These are phyloP conservation scores for Termitomyces sp. DNA, from an alignment of 768 basidiomycete genomes.

Conservation along the genomic window DNA sequence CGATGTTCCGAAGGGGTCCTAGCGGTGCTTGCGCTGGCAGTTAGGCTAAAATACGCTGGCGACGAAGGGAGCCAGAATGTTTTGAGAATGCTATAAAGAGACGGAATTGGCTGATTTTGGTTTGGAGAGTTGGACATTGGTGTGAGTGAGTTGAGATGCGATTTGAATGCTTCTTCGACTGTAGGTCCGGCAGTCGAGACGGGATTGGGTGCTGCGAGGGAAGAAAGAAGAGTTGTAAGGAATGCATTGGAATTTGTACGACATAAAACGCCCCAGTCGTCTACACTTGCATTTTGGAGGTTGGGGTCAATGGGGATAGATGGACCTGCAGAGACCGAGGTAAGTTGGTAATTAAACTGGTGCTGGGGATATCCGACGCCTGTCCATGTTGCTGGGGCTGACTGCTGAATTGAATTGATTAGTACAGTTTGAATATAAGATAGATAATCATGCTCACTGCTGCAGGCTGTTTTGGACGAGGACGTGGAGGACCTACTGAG, in stretches of 20 bases:
- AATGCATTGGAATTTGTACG: conserved; percentile 55
- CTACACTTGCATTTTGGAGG: conserved; percentile 32
- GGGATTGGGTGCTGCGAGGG: conserved; percentile 63
- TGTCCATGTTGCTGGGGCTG: neutral
- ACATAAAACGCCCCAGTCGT: conserved; percentile 65
- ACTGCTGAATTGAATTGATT: neutral
- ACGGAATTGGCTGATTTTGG: conserved; percentile 60
- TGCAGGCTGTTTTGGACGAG: conserved; percentile 11
- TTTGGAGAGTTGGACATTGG: conserved; percentile 43
- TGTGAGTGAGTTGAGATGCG: conserved; percentile 65
- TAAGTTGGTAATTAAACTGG: neutral
- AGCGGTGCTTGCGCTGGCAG: conserved; percentile 64
- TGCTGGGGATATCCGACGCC: conserved; percentile 8
- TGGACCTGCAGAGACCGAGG: too few relatives aligned
- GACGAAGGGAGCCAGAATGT: conserved; percentile 85
- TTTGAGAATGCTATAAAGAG: conserved; percentile 72
- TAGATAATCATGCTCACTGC: neutral
- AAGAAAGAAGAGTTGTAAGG: conserved; percentile 50
- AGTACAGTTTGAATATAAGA: too few relatives aligned
- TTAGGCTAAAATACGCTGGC: conserved; percentile 72
- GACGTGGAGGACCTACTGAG: conserved; percentile 48
- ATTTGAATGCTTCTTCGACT: conserved; percentile 77
- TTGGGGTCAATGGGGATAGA: conserved; percentile 46
- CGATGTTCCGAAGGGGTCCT: conserved; percentile 71
- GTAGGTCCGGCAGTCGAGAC: conserved; percentile 56